phyloP scores from a whole-genome alignment of 139 green algal species.

The Asterochloris sp. region DNA sequence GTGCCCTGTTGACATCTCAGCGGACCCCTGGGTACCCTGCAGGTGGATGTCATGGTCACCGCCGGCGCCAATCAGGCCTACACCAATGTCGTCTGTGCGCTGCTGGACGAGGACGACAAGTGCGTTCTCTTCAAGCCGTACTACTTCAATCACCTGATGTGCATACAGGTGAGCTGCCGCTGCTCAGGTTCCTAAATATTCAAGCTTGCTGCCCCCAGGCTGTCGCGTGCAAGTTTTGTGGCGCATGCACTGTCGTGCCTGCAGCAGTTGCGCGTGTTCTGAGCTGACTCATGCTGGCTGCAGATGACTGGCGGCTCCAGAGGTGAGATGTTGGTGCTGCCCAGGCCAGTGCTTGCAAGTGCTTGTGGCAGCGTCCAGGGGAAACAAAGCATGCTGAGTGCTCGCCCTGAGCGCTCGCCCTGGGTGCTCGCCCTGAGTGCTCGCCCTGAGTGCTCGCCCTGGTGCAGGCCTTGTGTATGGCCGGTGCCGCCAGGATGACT shows the following conservation, averaged over 20 bases:
- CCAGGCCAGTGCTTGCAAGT: no score
- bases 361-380: no score
- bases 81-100: constrained; percentile 76
- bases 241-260: not conserved
- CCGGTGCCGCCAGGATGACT: constrained; percentile 32
- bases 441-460: no score
- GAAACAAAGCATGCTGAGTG: no score
- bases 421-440: no score
- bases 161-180: constrained; percentile 29
- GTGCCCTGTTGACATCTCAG: not conserved
- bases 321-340: no score
- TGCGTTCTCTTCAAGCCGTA: constrained; percentile 89
- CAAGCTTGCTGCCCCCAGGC: no score
- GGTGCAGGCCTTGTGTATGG: constrained; percentile 33
- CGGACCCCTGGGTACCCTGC: not conserved
- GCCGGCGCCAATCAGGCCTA: constrained; percentile 91
- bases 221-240: not conserved
- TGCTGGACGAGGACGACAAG: constrained; percentile 64
- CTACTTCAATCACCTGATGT: constrained; percentile 98
- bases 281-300: not conserved
- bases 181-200: no score
- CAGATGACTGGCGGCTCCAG: constrained; percentile 57
- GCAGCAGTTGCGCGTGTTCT: no score
- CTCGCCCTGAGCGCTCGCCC: no score
- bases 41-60: constrained; percentile 90